These are phyloP conservation scores for Gossypium bickii DNA, from an alignment of 345 rosid species.

Conservation along the genomic window DNA sequence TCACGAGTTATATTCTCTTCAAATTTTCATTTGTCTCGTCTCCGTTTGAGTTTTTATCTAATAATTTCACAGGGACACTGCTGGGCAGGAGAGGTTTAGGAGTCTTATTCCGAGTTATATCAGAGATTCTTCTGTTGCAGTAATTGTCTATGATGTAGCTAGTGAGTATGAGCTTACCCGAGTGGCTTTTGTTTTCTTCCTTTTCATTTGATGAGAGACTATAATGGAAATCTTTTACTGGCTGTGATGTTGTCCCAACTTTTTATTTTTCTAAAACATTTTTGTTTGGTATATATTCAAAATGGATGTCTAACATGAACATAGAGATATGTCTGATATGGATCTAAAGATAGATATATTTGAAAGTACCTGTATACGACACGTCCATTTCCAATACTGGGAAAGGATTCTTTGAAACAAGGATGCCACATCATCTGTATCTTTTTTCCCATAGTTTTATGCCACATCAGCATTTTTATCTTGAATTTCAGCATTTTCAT, in stretches of 20 bases:
- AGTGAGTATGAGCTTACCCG: conserved; percentile 42
- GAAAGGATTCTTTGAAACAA: too few relatives aligned
- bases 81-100: conserved; percentile 94
- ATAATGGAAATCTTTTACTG: neutral
- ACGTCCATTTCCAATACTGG: too few relatives aligned
- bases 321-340: too few relatives aligned
- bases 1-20: neutral
- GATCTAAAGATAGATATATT: too few relatives aligned
- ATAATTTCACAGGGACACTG: conserved; percentile 69
- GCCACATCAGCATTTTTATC: too few relatives aligned
- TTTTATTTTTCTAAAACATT: too few relatives aligned
- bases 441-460: too few relatives aligned
- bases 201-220: neutral
- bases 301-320: too few relatives aligned
- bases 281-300: too few relatives aligned
- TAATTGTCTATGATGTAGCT: conserved; percentile 88
- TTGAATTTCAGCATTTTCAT: too few relatives aligned
- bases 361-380: too few relatives aligned
- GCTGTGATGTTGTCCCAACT: neutral
- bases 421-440: rapidly evolving
- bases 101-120: conserved; percentile 96
- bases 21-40: neutral
- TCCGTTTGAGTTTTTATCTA: conserved; percentile 4
- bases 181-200: neutral
- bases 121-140: conserved; percentile 94